Evolutionary conservation across 2,329 filamentous ascomycete genomes (phyloP).

Genomic region (Thielaviopsis populi): DNA sequence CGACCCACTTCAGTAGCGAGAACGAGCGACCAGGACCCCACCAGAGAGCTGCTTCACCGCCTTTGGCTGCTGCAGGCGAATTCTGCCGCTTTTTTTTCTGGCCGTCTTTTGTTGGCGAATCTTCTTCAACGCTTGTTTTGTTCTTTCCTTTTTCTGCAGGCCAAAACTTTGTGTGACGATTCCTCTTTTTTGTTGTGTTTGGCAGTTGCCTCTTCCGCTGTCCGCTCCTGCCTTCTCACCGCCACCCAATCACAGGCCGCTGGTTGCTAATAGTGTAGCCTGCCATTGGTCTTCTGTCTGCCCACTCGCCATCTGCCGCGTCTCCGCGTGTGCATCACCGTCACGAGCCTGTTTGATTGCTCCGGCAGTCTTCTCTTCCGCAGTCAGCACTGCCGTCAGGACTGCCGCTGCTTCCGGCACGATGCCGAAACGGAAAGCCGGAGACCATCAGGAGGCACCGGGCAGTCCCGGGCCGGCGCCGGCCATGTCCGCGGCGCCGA

Average conservation of each 20-base stretch:
- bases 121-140: background rate
- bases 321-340: no score
- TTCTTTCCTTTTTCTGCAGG: background rate
- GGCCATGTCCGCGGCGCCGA: no score
- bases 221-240: no score
- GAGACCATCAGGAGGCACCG: background rate
- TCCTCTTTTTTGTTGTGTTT: no score
- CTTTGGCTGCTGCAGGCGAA: background rate
- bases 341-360: no score
- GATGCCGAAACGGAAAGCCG: slow-evolving; percentile 2
- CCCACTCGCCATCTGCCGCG: no score
- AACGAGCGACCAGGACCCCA: background rate
- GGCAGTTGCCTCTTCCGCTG: no score
- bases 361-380: background rate
- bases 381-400: background rate
- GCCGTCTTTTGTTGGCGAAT: background rate
- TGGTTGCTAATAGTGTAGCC: no score
- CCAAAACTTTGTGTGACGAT: background rate
- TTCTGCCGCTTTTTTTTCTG: slow-evolving; percentile 5
- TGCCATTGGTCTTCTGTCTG: no score
- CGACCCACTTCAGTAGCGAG: background rate
- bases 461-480: background rate
- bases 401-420: background rate
- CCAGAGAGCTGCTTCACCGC: slow-evolving; percentile 5
- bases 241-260: no score